Evolutionary conservation across 805 yeast species (phyloP).

Genomic region (Starmerella riodocensis): DNA sequence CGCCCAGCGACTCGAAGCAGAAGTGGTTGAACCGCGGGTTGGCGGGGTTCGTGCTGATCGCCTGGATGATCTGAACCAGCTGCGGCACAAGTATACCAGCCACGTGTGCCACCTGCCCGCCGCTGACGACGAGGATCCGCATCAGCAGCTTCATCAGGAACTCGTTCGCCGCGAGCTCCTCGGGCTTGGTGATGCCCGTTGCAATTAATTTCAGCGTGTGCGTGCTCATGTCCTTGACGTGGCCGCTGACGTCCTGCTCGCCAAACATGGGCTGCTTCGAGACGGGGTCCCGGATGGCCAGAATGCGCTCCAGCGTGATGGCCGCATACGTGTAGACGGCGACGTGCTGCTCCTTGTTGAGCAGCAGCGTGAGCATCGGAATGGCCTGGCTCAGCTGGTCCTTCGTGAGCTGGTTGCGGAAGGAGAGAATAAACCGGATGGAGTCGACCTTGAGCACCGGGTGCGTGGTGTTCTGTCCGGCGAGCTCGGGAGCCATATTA

Average conservation of each 20-base stretch:
- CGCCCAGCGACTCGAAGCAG: conserved; percentile 77
- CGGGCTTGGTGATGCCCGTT: conserved; percentile 53
- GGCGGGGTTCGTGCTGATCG: conserved; percentile 79
- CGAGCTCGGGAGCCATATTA: conserved; percentile 71
- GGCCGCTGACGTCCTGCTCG: conserved; percentile 56
- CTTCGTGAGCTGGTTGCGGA: conserved; percentile 85
- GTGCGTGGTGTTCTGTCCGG: conserved; percentile 34
- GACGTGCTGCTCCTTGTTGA: conserved; percentile 44
- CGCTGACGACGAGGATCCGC: conserved; percentile 69
- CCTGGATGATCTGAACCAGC: conserved; percentile 51
- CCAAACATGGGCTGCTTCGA: conserved; percentile 42
- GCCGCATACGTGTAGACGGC: conserved; percentile 91
- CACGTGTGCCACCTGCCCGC: conserved; percentile 30
- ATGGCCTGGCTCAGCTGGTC: conserved; percentile 66
- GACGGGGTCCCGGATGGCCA: conserved; percentile 49
- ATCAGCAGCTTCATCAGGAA: conserved; percentile 78
- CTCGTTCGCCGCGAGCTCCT: conserved; percentile 88
- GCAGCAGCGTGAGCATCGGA: conserved; percentile 62
- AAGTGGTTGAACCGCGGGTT: conserved; percentile 90
- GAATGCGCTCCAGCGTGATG: conserved; percentile 76
- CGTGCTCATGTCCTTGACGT: conserved; percentile 44
- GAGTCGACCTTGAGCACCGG: conserved; percentile 86
- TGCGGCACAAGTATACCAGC: conserved; percentile 42
- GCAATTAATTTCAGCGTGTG: conserved; percentile 57
- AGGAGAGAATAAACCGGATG: conserved; percentile 74